These are phyloP conservation scores for Millerago galiae DNA, from an alignment of 805 yeast species.

Conservation along the genomic window DNA sequence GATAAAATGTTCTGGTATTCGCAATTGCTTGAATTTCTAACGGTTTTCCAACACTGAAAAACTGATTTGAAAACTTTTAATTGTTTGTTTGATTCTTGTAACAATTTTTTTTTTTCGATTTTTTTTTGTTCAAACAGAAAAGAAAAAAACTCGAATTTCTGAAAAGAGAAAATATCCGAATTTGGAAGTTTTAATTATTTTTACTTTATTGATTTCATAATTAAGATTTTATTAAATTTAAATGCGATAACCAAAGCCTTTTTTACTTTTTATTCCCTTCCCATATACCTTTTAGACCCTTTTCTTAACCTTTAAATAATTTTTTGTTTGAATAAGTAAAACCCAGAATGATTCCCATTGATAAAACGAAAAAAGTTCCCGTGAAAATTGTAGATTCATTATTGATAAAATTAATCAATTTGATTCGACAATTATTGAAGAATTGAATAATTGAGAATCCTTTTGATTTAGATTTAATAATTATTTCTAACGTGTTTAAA, in stretches of 20 bases:
- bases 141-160: background rate
- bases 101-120: background rate
- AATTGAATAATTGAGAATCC: background rate
- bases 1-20: no score
- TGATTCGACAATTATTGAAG: conserved; percentile 1
- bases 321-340: conserved; percentile 9
- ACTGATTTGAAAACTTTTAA: background rate
- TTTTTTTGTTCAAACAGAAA: background rate
- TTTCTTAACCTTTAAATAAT: background rate
- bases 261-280: no score
- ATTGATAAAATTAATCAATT: background rate
- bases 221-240: background rate
- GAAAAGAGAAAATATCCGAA: background rate
- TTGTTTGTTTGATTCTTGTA: background rate
- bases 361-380: conserved; percentile 17
- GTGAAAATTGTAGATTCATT: conserved; percentile 2
- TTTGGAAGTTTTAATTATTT: background rate
- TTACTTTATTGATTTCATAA: background rate
- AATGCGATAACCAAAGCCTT: background rate
- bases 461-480: conserved; percentile 1
- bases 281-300: background rate
- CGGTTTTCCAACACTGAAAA: background rate
- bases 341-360: conserved; percentile 21
- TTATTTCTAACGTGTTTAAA: conserved; percentile 12
- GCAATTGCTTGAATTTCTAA: no score